Percentiles rank a stretch among this genome's conserved stretches.
Evolutionary conservation across 2,329 filamentous ascomycete genomes (phyloP).

Genomic region (Paraconiothyrium brasiliense): DNA sequence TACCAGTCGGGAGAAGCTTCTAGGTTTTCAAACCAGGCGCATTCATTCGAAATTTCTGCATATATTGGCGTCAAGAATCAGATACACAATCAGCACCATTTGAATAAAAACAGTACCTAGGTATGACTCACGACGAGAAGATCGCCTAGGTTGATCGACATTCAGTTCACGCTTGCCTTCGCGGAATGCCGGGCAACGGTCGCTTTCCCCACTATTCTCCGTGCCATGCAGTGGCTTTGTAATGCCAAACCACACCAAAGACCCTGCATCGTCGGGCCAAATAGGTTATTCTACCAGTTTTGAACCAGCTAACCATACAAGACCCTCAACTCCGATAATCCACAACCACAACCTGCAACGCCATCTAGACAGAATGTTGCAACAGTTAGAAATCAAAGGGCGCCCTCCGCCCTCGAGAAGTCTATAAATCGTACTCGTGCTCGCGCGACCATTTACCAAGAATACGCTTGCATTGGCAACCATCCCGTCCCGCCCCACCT

Average conservation of each 20-base stretch:
- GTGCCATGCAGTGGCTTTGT: neutral
- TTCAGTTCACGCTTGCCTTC: neutral
- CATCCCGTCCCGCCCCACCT: neutral
- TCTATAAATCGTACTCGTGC: no score
- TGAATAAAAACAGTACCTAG: no score
- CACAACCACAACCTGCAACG: no score
- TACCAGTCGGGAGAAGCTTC: neutral
- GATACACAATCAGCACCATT: no score
- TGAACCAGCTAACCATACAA: neutral
- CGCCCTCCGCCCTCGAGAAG: no score
- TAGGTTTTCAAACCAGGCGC: neutral
- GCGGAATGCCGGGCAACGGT: neutral
- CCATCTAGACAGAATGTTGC: neutral
- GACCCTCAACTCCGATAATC: no score
- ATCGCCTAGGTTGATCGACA: no score
- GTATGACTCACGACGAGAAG: no score
- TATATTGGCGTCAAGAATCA: neutral
- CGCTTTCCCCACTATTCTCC: neutral
- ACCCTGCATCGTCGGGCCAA: slow-evolving; percentile 2
- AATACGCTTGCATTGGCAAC: no score
- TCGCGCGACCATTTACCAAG: no score
- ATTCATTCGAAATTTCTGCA: neutral
- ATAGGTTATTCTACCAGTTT: slow-evolving; percentile 7
- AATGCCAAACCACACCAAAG: neutral
- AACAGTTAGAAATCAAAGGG: neutral